Evolutionary conservation across 352 stramenopile species (phyloP), one percentile per base, ranked within the genome.

Genomic region (Nothophytophthora sp.): DNA sequence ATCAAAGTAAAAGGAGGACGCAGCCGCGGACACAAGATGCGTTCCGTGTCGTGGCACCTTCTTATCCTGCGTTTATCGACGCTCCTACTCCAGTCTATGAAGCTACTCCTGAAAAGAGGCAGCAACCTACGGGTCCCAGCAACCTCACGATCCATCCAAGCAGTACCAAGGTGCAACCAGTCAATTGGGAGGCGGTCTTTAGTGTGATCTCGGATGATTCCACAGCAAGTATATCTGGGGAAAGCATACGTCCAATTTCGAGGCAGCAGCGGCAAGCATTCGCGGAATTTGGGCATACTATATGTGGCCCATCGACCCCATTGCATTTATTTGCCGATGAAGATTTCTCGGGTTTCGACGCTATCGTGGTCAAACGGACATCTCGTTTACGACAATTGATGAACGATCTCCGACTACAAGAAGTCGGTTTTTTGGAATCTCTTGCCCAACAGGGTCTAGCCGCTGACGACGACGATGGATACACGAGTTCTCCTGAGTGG

Each of bases 131-230:
- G 47, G 47, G 55, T 37, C 15, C 15, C 30, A 25, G 13, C 23
- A 47, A 36, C 12, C 5, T 33, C 13, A 51, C 40, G 0, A 61
- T 51, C 12, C 40, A 34, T 20, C 12, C 39, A 15, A 57, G 20
- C 32, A n/a, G 40, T 39, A 39, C 18, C 11, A 44, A 44, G 9
- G 38, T 32, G 11, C 19, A 32, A 2, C 23, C 23, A 18, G 23
- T 44, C 7, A 47, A 68, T 27, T 77, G 60, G 67, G 46, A 65
- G 13, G 8, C 22, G 4, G 46, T 77, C 36, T 77, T 77, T 41
- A 52, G 68, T 22, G 55, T 59, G 4, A 47, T 72, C 1, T 41
- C 45, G 0, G 44, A 61, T 43, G 23, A 46, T 27, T 20, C 34
- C 15, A 32, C 13, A 24, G 2, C 30, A 52, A 25, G 6, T 2